Conservation (phyloP, 78 protist genomes). For the Polysphondylium violaceum region DNA sequence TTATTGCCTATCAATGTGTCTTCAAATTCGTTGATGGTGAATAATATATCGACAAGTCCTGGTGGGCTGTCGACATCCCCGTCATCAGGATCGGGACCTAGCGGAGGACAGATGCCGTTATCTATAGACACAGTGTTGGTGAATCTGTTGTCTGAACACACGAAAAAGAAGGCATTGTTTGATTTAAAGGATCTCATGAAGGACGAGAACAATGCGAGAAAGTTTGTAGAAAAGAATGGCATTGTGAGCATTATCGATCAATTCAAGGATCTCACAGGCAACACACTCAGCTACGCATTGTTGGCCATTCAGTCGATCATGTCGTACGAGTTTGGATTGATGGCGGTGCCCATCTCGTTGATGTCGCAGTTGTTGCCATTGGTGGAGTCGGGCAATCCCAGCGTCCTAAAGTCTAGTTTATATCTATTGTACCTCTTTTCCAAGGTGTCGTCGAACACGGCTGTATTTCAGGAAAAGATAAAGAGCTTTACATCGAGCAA, state of each 20-base stretch:
- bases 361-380: slow-evolving; percentile 1
- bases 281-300: slow-evolving; percentile 57
- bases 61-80: not conserved
- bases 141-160: slow-evolving; percentile 1
- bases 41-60: not conserved
- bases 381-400: slow-evolving; percentile 23
- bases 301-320: slow-evolving; percentile 34
- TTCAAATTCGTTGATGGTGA: not conserved
- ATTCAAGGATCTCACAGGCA: slow-evolving; percentile 32
- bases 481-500: not conserved
- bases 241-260: slow-evolving; percentile 12
- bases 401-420: slow-evolving; percentile 8
- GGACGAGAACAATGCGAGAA: slow-evolving; percentile 18
- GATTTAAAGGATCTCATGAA: slow-evolving; percentile 62
- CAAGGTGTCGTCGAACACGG: not conserved
- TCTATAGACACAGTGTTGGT: slow-evolving; percentile 17
- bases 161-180: slow-evolving; percentile 65
- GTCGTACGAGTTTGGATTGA: slow-evolving; percentile 1
- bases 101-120: not conserved
- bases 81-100: not conserved
- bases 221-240: slow-evolving; percentile 68
- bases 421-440: slow-evolving; percentile 5
- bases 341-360: not conserved
- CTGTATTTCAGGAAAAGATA: not conserved
- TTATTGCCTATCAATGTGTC: not conserved